These are phyloP conservation scores for Nannizziopsis barbatae DNA, from an alignment of 2,329 filamentous ascomycete genomes.

Conservation along the genomic window DNA sequence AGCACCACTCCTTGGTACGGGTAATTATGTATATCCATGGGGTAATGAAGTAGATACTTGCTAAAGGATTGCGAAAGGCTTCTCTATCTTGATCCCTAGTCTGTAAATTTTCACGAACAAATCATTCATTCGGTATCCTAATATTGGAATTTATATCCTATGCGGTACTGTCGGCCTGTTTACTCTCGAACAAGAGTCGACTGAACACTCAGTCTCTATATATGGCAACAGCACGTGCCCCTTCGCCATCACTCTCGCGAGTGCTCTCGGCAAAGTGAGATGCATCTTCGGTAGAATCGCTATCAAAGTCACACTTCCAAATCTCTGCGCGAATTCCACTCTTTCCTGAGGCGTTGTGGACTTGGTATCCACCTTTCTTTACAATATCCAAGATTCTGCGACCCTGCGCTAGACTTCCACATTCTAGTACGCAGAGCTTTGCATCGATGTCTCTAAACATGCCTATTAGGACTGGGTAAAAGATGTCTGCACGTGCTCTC, in stretches of 20 bases:
- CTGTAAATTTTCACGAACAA: no score
- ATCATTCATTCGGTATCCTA: no score
- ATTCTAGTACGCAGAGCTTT: conserved; percentile 28
- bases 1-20: no score
- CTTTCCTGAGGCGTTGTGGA: neutral
- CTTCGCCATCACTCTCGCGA: neutral
- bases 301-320: conserved; percentile 15
- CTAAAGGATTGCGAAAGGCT: no score
- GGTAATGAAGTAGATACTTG: no score
- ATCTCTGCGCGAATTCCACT: conserved; percentile 11
- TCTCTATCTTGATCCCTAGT: no score
- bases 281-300: neutral
- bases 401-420: conserved; percentile 28
- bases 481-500: conserved; percentile 22
- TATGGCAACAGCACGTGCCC: conserved; percentile 16
- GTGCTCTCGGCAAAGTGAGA: neutral
- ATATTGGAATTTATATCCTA: no score
- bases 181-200: no score
- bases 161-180: no score
- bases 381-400: conserved; percentile 20
- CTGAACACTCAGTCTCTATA: neutral
- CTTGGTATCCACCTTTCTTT: neutral
- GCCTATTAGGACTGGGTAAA: conserved; percentile 27
- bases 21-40: no score
- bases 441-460: conserved; percentile 20